phyloP scores from a whole-genome alignment of 257 asterid species.

The Verbena officinalis region DNA sequence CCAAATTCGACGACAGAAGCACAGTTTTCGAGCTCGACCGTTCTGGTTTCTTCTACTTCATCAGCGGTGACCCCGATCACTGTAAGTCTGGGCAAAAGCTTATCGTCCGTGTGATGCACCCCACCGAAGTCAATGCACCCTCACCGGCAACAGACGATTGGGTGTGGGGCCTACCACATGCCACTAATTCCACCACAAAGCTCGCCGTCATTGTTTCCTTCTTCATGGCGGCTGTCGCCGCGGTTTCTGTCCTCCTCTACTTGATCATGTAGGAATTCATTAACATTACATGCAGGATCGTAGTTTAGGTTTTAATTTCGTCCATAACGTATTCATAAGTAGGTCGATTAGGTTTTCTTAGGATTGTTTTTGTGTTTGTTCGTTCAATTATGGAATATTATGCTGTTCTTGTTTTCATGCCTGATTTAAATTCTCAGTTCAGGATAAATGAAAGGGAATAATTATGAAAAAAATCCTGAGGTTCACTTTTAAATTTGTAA shows the following conservation, averaged over 20 bases:
- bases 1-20: conserved; percentile 52
- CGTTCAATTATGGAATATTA: not conserved
- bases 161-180: conserved; percentile 31
- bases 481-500: too few relatives aligned
- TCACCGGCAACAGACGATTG: conserved; percentile 33
- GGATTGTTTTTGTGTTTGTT: not conserved
- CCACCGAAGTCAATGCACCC: conserved; percentile 38
- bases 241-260: conserved; percentile 32
- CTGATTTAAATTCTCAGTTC: too few relatives aligned
- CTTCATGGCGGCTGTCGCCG: conserved; percentile 35
- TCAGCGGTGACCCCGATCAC: conserved; percentile 67
- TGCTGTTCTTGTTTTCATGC: too few relatives aligned
- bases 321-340: too few relatives aligned
- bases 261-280: conserved; percentile 38
- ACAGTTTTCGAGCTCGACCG: conserved; percentile 51
- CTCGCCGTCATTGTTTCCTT: conserved; percentile 31
- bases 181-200: conserved; percentile 32
- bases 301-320: not conserved
- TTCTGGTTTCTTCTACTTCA: conserved; percentile 67
- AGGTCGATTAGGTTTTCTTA: not conserved
- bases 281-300: not conserved
- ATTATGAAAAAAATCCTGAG: too few relatives aligned
- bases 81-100: conserved; percentile 69
- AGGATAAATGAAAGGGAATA: too few relatives aligned
- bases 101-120: conserved; percentile 74